Evolutionary conservation across 352 stramenopile genomes (phyloP), one percentile per base, ranked within the genome.

Genomic region (Salisapilia sapeloensis): DNA sequence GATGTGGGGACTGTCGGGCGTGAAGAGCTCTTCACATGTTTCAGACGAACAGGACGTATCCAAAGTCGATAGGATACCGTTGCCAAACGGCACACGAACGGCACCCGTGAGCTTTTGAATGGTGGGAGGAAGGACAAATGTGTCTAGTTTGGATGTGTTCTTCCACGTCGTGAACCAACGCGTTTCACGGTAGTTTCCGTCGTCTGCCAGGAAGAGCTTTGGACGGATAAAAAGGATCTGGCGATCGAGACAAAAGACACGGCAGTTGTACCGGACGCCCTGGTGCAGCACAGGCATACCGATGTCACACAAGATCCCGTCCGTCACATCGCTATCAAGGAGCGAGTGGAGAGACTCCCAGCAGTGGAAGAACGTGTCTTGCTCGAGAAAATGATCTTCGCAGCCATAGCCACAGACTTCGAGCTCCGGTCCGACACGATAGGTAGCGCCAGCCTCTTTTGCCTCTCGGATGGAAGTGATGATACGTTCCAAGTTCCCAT

Each of bases 1-100:
- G 53, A 99, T 97, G 56, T 98, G 93, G 8, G 93, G 89, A 24
- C 79, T 81, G 42, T 87, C 63, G 0, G 93, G 90, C 17, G 93
- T 98, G 72, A 96, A 99, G 19, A 99, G 61, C 56, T 99, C 95
- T 57, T 99, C 95, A 52, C 95, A 99, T 14, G 85, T 95, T 67
- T 99, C 95, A 27, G 82, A 93, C 16, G 81, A 80, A 35, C 64
- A 82, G 39, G 65, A 67, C 12, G 90, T 86, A 40, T 96, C 89
- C 12, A 92, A 65, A 16, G 65, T 80, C 18, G 67, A 63, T 13
- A 97, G 36, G 22, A 76, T 67, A 8, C 67, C 77, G 16, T 65
- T 60, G 18, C 83, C 85, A 18, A 95, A 90, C 3, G 75, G 81
- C 11, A 92, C 79, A 35, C 70, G 61, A 23, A 79, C 56, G 13